Base-by-base conservation (phyloP, 2,329 filamentous ascomycete species). In the Fusarium piperis region DNA sequence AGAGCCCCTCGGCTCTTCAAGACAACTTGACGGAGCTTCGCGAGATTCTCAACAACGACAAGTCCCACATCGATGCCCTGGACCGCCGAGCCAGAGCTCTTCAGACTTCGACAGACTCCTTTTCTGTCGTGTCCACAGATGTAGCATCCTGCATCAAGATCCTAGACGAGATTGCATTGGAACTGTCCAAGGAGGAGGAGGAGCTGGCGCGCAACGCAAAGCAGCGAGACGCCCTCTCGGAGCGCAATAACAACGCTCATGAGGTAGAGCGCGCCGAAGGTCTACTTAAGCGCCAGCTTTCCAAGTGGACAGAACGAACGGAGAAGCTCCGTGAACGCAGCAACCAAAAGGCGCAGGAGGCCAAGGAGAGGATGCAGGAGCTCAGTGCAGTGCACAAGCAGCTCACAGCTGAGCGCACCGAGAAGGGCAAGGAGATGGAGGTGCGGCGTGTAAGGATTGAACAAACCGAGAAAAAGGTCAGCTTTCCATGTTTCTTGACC, bases 401-500 rank as follows among this genome's bases (percentile, higher is more conserved):
- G 78, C 85, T 98, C 67, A 93, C 92, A 1, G 93, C 95, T 78
- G 95, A 99, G 85, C 88, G 95, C 70, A 89, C 89, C 2, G 94
- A 96, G 61, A 97, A 97, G 83, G 92, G 92, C 35, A 92, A 94
- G 64, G 95, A 98, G 78, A 97, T 98, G 84, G 96, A 99, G 85
- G 91, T 93, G 78, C 88, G 95, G 76, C 90, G 93, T 74, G 94
- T 98, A n/a, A 87, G 95, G 67, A 98, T 99, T 71, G 96, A 99
- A 83, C 94, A 98, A 85, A 97, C 94, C 10, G 95, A 98, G 88
- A 98, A 98, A 85, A 98, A 98, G 93, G 94, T 94, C 85, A 60
- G 73, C 63, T 30, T 8, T 15, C 18, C 28, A 1, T 20, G 13
- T 41, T 9, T 23, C n/a, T 59, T 10, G 2, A 5, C 51, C 10